phyloP scores from a whole-genome alignment of 2,329 filamentous ascomycete species.

The Trichoderma sp. region DNA sequence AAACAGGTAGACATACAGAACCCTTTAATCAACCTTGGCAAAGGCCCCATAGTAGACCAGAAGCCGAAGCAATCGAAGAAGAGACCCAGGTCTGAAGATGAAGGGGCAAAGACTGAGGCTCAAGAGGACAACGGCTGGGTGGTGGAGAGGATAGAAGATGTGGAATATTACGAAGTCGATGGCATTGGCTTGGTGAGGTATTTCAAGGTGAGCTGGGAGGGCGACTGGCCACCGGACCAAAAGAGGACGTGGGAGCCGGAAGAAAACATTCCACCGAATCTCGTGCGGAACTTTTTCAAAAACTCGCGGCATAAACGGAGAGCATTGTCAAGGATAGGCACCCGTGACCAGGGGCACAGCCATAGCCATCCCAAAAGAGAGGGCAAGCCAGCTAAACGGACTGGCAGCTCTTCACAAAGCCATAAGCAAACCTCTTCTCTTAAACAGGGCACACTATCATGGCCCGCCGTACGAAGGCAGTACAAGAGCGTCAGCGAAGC shows the following conservation, averaged over 20 bases:
- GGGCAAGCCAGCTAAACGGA: background rate
- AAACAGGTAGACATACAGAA: background rate
- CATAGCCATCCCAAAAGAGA: background rate
- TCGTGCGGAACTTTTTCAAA: conserved; percentile 50
- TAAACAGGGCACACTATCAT: conserved; percentile 34
- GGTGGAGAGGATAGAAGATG: conserved; percentile 51
- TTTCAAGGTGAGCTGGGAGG: conserved; percentile 61
- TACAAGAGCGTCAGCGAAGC: conserved; percentile 41
- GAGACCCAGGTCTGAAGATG: conserved; percentile 7
- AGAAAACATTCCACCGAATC: conserved; percentile 49
- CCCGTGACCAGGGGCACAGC: background rate
- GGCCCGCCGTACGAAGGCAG: conserved; percentile 32
- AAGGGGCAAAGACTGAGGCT: background rate
- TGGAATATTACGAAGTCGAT: conserved; percentile 45
- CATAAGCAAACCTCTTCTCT: background rate
- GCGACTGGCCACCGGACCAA: conserved; percentile 59
- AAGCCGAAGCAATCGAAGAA: conserved; percentile 12
- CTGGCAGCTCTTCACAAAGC: background rate
- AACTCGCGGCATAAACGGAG: conserved; percentile 35
- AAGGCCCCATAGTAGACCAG: background rate
- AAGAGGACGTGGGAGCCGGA: conserved; percentile 64
- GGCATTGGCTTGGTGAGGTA: conserved; percentile 45
- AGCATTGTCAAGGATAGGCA: conserved; percentile 25
- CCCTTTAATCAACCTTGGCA: background rate
- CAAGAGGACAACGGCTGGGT: conserved; percentile 44